Conservation (phyloP, 2,329 filamentous ascomycete genomes). For the Ophiostoma quercus region DNA sequence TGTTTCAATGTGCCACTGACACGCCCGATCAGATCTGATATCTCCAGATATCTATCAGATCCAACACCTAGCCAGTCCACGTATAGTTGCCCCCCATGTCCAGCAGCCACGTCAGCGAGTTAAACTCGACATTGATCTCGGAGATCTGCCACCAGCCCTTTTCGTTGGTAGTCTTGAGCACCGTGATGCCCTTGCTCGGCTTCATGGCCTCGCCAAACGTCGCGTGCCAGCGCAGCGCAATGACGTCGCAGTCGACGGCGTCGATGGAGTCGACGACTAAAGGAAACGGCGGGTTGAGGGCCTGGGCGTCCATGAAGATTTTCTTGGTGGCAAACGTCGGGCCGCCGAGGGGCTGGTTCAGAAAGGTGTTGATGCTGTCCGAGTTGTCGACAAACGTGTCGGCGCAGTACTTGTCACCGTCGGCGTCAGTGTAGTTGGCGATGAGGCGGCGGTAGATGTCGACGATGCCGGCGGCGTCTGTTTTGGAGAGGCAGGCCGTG, state of each 20-base stretch:
- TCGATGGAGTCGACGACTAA: too few relatives aligned
- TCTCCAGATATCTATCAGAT: background rate
- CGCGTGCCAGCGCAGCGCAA: too few relatives aligned
- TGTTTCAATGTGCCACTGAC: background rate
- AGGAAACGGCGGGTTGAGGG: background rate
- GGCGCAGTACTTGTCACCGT: background rate
- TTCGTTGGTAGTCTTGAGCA: conserved; percentile 31
- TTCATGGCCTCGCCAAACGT: conserved; percentile 25
- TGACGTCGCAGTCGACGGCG: too few relatives aligned
- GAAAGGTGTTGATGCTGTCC: background rate
- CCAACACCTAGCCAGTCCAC: conserved; percentile 19
- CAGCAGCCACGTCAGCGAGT: conserved; percentile 32
- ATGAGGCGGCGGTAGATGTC: background rate
- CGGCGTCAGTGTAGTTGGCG: background rate
- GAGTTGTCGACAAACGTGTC: background rate
- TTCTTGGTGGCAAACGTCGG: background rate
- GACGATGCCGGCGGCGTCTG: background rate
- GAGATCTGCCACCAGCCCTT: conserved; percentile 32
- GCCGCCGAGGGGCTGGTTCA: background rate
- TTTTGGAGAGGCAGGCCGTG: background rate
- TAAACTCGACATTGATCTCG: conserved; percentile 34
- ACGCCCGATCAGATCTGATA: background rate
- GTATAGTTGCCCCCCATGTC: conserved; percentile 37
- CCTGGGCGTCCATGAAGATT: background rate
- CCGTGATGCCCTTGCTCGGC: conserved; percentile 33